A percentile compares a stretch with the other conserved stretches of the same genome.
These are phyloP conservation scores for Mycena kentingensis DNA, from an alignment of 768 basidiomycete species.

Conservation along the genomic window DNA sequence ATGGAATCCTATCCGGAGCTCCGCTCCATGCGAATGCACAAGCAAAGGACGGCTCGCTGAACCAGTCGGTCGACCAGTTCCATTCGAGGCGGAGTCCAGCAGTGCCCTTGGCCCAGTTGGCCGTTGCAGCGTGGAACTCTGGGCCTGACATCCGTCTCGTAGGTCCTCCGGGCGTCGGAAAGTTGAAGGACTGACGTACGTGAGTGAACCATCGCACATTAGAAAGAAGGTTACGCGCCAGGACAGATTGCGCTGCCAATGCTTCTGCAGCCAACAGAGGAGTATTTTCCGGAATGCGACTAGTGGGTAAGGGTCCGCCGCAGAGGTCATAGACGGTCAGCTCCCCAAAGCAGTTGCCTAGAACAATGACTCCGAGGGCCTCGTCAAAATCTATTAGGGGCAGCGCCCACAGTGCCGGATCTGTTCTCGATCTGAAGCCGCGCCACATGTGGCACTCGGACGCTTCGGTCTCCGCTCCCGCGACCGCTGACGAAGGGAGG, in stretches of 20 bases:
- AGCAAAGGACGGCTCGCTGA: too few relatives aligned
- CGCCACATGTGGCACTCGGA: too few relatives aligned
- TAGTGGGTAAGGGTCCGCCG: not conserved
- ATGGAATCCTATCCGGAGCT: not conserved
- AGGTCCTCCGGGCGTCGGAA: not conserved
- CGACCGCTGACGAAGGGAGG: too few relatives aligned
- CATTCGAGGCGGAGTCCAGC: not conserved
- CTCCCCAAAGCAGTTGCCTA: slow-evolving; percentile 21
- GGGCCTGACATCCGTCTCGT: not conserved
- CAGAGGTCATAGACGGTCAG: slow-evolving; percentile 14
- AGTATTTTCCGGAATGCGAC: not conserved
- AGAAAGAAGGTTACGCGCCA: not conserved
- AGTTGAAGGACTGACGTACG: not conserved
- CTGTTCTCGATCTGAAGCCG: not conserved
- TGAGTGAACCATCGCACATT: not conserved
- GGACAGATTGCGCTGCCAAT: not conserved
- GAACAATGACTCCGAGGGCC: slow-evolving; percentile 12
- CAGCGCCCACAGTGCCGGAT: slow-evolving; percentile 15
- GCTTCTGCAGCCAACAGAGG: not conserved
- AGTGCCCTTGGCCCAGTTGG: not conserved
- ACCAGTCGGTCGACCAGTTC: slow-evolving; percentile 1
- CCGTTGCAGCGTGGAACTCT: not conserved
- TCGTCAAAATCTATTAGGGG: slow-evolving; percentile 15
- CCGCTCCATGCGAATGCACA: slow-evolving; percentile 7
- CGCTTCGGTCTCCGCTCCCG: too few relatives aligned